Base-by-base conservation (phyloP, 2,329 filamentous ascomycete genomes). In the Penicillium sp. region DNA sequence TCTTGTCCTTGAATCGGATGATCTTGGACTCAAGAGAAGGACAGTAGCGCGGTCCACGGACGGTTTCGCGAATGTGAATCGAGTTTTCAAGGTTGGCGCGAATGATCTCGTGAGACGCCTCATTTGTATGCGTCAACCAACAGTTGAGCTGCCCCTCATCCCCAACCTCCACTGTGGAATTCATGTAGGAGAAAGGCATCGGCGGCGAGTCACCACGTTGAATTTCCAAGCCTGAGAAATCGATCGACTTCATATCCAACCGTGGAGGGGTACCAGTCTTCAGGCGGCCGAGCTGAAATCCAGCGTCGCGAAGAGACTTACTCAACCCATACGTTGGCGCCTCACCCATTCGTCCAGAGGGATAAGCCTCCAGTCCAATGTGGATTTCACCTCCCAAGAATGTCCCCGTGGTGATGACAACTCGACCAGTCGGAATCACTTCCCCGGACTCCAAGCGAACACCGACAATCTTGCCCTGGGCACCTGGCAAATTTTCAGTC, bases 351-450 rank as follows among this genome's bases (percentile, higher is more conserved):
- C 93, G 83, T 1, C 93, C 93, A 0, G 93, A 87, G 0, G 93
- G 90, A 63, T 82, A 95, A 3, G 78, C 80, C 45, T 95, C 80
- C 6, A 97, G 73, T 0, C 90, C 93, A 52, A 98, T 94, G 61
- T 98, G 93, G 53, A 98, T 98, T 69, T 98, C 93, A 13, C 90
- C 93, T 9, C 91, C 86, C 4, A 98, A 72, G 63, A 98, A 98
- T 0, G 93, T 98, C 0, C 93, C 93, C 0, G 93, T 98, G 0
- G 93, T 97, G 58, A 98, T 96, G 25, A 98, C 81, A 33, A 97
- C 90, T 52, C 85, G 84, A 40, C 78, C 82, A 1, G 91, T 88
- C 1, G 83, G 79, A 54, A 98, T 80, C 12, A 95, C 74, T 65
- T 94, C 85, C 28, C 93, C 93, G 40, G 87, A 88, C 66, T 96